Evolutionary conservation across 2,329 filamentous ascomycete species (phyloP), one percentile per base, ranked within the genome.

Genomic region (Sarocladium oryzae): DNA sequence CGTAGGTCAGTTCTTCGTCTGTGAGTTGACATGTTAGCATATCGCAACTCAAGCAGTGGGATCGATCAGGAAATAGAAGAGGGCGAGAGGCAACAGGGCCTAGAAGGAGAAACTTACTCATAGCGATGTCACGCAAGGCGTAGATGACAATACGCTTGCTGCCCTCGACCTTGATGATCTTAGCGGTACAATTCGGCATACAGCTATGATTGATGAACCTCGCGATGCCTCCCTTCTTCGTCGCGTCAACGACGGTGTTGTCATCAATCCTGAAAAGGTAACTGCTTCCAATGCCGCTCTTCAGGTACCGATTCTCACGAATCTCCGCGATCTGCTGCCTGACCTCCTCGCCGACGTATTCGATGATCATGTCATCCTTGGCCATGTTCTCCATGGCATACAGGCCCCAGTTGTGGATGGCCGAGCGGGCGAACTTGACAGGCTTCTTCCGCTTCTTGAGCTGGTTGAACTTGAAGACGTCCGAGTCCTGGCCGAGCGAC

Each of bases 391-490:
- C 93, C 77, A 96, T 92, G 3, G 93, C 91, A 64, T 99, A 99
- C 24, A 99, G 73, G 24, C 93, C 93, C 93, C 93, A 99, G 62
- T 96, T 97, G 71, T 99, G 93, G 61, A 99, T 99, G 41, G 93
- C 93, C 50, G 93, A 99, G 40, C 93, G 83, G 52, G 92, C 93
- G 69, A 99, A 99, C 66, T 95, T 93, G 66, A 99, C 93, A 1
- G 92, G 91, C 76, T 99, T 99, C 82, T 97, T 99, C 55, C 93
- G 88, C 73, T 97, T 99, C 79, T 97, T 96, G 53, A 99, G 84
- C 73, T 97, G 93, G 69, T 99, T 99, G 79, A 99, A 99, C 53
- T 92, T 88, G 61, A 99, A 82, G 26, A 93, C 89, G 61, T 96
- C 92, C 51, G 90, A 89, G 58, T 96, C 91, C 56, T 82, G 81